These are phyloP conservation scores for Cynanchum wilfordii DNA, from an alignment of 257 asterid species.

Conservation along the genomic window DNA sequence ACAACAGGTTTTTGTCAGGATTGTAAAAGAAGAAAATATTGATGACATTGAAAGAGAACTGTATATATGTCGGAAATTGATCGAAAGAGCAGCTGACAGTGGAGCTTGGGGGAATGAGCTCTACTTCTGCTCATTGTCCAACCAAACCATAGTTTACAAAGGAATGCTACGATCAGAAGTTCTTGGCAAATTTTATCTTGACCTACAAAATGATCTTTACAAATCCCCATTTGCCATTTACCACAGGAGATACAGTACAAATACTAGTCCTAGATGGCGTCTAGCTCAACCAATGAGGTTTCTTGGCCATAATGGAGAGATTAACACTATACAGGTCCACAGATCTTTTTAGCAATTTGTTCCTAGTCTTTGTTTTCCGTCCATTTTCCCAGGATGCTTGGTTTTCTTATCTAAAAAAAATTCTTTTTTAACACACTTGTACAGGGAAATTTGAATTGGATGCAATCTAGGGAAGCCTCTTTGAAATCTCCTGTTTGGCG, in stretches of 20 bases:
- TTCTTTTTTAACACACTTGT: slow-evolving; percentile 25
- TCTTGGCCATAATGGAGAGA: slow-evolving; percentile 99
- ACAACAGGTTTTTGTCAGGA: slow-evolving; percentile 87
- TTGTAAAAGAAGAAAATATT: slow-evolving; percentile 73
- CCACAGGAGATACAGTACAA: slow-evolving; percentile 96
- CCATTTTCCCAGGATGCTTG: neutral
- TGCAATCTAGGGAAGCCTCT: slow-evolving; percentile 96
- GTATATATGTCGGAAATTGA: slow-evolving; percentile 84
- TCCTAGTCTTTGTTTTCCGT: neutral
- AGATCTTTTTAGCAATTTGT: slow-evolving; percentile 1
- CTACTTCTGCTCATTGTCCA: slow-evolving; percentile 94
- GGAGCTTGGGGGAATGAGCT: slow-evolving; percentile 85
- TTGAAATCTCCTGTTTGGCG: slow-evolving; percentile 95
- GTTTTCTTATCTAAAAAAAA: neutral
- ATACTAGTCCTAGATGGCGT: slow-evolving; percentile 98
- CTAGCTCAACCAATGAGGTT: slow-evolving; percentile 99
- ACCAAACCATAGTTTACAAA: slow-evolving; percentile 93
- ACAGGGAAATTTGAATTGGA: slow-evolving; percentile 99
- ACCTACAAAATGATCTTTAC: slow-evolving; percentile 70
- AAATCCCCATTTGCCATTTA: slow-evolving; percentile 92
- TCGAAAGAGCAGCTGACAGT: slow-evolving; percentile 62
- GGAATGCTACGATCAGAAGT: slow-evolving; percentile 97
- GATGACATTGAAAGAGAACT: slow-evolving; percentile 97
- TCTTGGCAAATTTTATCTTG: slow-evolving; percentile 85
- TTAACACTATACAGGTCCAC: slow-evolving; percentile 92